Base-by-base conservation (phyloP, 2,329 filamentous ascomycete species). In the Penicillium sp. region DNA sequence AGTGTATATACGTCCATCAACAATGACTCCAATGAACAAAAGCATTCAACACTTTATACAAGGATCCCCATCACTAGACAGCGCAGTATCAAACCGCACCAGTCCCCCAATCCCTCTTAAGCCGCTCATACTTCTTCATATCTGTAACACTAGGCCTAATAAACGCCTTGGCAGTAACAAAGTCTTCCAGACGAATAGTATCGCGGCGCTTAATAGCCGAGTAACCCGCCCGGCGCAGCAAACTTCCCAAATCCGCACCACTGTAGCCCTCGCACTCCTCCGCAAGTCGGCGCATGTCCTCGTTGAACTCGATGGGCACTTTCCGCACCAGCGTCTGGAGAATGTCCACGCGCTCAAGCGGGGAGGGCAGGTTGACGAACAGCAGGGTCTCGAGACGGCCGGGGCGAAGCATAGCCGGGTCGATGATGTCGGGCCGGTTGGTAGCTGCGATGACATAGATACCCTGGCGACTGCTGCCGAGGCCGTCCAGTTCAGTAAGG, bases 391-490 rank as follows among this genome's bases (percentile, higher is more conserved):
- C 94, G 1, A 99, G 84, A 28, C 95, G 89, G 0, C 95, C 95
- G 0, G 95, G 94, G 1, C 95, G 89, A 12, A 98, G 85, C 88
- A 99, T 96, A 1, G 95, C 95, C 1, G 92, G 89, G 75, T 99
- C 95, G 68, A 99, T 98, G 81, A 97, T 96, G 73, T 98, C 94
- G 0, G 94, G 94, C 0, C 95, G 84, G 76, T 99, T 99, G 2
- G 95, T 98, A 0, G 95, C 95, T 26, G 91, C 95, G 61, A 99
- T 92, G 17, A 99, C 90, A 76, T 95, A 98, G 65, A 99, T 93
- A 17, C 94, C 94, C 51, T 88, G 85, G 40, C 95, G 87, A 68
- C 87, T 89, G 65, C 86, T 88, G 38, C 80, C 80, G 7, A 96
- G 85, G 55, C 95, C 95, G 72, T 99, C 95, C 1, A 99, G 86